A percentile compares a stretch with the other conserved stretches of the same genome.
These are phyloP conservation scores for Blakeslea trispora DNA, from an alignment of 371 early-diverging fungal species.

Conservation along the genomic window DNA sequence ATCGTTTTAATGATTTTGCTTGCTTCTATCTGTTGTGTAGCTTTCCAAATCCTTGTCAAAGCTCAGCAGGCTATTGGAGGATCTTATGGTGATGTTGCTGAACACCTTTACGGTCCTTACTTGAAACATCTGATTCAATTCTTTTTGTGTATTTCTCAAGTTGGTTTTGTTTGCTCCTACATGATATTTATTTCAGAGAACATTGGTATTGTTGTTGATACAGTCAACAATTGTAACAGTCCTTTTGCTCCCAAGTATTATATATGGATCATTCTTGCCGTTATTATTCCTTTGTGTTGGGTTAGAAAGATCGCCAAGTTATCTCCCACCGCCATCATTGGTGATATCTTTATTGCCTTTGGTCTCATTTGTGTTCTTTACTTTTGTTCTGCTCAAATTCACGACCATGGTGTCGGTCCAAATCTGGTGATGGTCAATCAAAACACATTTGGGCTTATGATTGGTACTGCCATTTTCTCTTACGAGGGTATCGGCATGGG, in stretches of 20 bases:
- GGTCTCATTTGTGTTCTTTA: conserved; percentile 74
- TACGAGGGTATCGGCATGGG: conserved; percentile 77
- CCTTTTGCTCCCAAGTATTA: conserved; percentile 57
- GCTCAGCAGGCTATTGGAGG: conserved; percentile 54
- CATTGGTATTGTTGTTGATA: conserved; percentile 65
- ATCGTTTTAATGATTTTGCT: conserved; percentile 36
- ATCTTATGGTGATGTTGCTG: conserved; percentile 79
- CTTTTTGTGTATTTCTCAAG: conserved; percentile 75
- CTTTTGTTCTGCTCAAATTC: conserved; percentile 57
- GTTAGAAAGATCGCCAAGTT: conserved; percentile 78
- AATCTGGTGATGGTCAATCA: conserved; percentile 50
- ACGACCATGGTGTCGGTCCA: conserved; percentile 55
- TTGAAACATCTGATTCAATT: conserved; percentile 62
- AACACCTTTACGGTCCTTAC: conserved; percentile 66
- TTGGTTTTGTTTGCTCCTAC: conserved; percentile 84
- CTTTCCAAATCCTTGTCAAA: conserved; percentile 34
- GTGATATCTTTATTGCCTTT: conserved; percentile 77
- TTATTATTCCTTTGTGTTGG: conserved; percentile 78
- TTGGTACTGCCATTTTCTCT: conserved; percentile 87
- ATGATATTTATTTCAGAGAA: conserved; percentile 84
- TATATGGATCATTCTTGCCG: conserved; percentile 64
- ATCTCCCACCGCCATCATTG: conserved; percentile 69
- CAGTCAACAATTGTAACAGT: conserved; percentile 57
- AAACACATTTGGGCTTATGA: conserved; percentile 65
- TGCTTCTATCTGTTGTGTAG: conserved; percentile 29